phyloP scores from a whole-genome alignment of 1,284 basidiomycete genomes.

The Fomitopsis pinicola region DNA sequence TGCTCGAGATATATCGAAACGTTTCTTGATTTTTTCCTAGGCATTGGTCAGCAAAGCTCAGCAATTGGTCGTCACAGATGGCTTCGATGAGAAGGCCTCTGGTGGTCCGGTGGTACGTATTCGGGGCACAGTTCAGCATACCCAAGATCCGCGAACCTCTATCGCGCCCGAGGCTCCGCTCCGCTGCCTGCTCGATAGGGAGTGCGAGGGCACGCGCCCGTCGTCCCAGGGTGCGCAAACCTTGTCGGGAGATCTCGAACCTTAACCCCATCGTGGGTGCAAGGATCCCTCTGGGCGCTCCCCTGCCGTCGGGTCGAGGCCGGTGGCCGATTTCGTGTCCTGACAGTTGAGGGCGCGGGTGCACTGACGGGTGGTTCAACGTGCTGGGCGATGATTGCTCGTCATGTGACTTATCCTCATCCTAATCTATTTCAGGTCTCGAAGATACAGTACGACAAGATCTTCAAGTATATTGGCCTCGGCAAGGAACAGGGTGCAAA shows the following conservation, averaged over 20 bases:
- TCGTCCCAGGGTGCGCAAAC: background rate
- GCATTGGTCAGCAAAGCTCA: slow-evolving; percentile 67
- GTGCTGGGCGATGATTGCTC: too few relatives aligned
- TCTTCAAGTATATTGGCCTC: slow-evolving; percentile 85
- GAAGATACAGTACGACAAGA: slow-evolving; percentile 82
- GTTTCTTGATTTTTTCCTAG: background rate
- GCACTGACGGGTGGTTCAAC: too few relatives aligned
- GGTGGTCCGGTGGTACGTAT: slow-evolving; percentile 76
- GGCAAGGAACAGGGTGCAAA: slow-evolving; percentile 86
- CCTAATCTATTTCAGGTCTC: slow-evolving; percentile 55
- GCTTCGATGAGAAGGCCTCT: slow-evolving; percentile 68
- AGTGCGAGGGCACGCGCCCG: background rate
- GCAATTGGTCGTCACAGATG: slow-evolving; percentile 73
- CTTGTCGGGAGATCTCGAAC: background rate
- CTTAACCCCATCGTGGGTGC: slow-evolving; percentile 7
- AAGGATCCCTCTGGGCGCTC: background rate
- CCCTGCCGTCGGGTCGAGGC: background rate
- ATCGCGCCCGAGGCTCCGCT: background rate
- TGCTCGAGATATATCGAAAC: background rate
- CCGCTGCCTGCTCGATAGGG: background rate
- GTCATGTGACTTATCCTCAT: background rate
- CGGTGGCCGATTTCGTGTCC: too few relatives aligned
- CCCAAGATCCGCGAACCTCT: background rate
- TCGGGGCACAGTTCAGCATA: background rate
- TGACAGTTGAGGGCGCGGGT: too few relatives aligned